Evolutionary conservation across 106 monocot species (phyloP), one percentile per base, ranked within the genome.

Genomic region (Vanilla planifolia): DNA sequence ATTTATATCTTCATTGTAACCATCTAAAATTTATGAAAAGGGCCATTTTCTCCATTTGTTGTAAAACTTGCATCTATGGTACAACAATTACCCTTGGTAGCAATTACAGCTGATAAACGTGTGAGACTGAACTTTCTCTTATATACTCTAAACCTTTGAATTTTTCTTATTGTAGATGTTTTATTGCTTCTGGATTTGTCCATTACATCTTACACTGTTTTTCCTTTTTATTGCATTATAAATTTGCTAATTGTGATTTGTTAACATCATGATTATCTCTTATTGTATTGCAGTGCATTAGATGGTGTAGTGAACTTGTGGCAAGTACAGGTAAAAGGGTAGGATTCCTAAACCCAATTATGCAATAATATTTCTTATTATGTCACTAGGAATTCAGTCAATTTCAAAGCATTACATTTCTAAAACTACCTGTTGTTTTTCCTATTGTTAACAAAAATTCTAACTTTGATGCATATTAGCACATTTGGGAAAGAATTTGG

Each of bases 261-360:
- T 41, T 51, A 32, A 51, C 10, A 32, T 30, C 33, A 60, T 55
- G 30, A 13, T 57, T 57, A 7, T 10, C 26, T 56, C 19, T 57
- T 57, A 25, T 67, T 55, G 43, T 40, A 73, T 63, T 83, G 68
- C 73, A 88, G 88, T 71, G 83, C 83, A 15, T 58, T 88, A 68
- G 79, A 88, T 67, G 88, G 83, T 65, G 25, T 71, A 26, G 73
- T 88, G 30, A 83, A 76, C 36, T 57, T 88, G 44, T 88, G 88
- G 88, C 76, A 83, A 77, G 26, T 83, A 22, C 66, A 76, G 26
- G 33, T 34, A 11, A 77, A 74, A 73, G 76, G 79, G 82, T 79
- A 70, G n/a, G 33, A 4, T 59, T 75, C 67, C 45, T 44, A 58
- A n/a, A 51, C 6, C 29, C 1, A 20, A 14, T 15, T 19, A 19